Conservation (phyloP, 768 basidiomycete species). For the Leccinum imitatum region DNA sequence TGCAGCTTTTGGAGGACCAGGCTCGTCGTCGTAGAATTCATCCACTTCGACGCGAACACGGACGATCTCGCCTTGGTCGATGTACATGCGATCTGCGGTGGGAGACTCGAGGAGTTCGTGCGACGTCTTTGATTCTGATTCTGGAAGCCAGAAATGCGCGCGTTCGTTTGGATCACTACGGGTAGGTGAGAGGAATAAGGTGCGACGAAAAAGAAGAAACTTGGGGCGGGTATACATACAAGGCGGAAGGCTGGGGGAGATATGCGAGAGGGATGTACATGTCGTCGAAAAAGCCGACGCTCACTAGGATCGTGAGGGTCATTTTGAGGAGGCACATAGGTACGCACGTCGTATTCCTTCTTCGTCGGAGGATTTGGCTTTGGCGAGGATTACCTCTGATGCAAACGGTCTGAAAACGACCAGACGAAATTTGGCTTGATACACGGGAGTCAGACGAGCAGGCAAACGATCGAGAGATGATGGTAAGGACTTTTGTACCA, state of each 20-base stretch:
- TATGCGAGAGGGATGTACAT: constrained; percentile 79
- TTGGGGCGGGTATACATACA: constrained; percentile 45
- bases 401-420: constrained; percentile 90
- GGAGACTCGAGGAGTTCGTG: constrained; percentile 72
- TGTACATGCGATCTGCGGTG: constrained; percentile 69
- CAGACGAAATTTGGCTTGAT: constrained; percentile 79
- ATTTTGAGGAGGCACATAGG: background rate
- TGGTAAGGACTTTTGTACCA: constrained; percentile 81
- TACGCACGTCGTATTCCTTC: constrained; percentile 79
- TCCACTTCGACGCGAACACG: constrained; percentile 79
- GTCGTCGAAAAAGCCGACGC: constrained; percentile 92
- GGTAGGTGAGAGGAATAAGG: background rate
- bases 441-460: constrained; percentile 5
- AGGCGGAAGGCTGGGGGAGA: constrained; percentile 79
- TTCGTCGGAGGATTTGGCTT: constrained; percentile 83
- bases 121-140: constrained; percentile 47
- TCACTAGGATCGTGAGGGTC: constrained; percentile 48
- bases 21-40: constrained; percentile 84
- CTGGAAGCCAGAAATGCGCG: constrained; percentile 80
- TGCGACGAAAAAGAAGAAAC: background rate
- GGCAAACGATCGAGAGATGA: background rate
- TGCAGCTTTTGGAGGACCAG: constrained; percentile 73
- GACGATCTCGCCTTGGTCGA: constrained; percentile 72
- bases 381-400: constrained; percentile 87
- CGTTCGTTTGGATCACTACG: constrained; percentile 78